phyloP scores from a whole-genome alignment of 1,284 basidiomycete genomes.

The Porogramme epimiltina region DNA sequence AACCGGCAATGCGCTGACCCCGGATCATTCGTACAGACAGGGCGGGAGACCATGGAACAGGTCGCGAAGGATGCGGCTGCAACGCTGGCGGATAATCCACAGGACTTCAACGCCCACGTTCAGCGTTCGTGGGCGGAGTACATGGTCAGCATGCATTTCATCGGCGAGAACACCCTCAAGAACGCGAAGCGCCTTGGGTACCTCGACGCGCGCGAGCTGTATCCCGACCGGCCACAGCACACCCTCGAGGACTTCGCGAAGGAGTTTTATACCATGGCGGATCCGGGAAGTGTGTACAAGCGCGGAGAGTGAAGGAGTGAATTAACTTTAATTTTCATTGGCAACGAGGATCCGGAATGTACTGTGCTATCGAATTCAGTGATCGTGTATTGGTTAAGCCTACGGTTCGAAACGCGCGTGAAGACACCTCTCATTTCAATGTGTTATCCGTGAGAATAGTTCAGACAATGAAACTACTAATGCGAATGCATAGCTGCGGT shows the following conservation, averaged over 20 bases:
- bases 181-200: conserved; percentile 24
- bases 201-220: conserved; percentile 25
- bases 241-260: conserved; percentile 22
- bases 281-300: neutral
- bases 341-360: too few relatives aligned
- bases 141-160: conserved; percentile 15
- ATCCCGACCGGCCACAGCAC: conserved; percentile 19
- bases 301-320: too few relatives aligned
- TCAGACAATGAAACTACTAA: too few relatives aligned
- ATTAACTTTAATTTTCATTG: too few relatives aligned
- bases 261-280: conserved; percentile 11
- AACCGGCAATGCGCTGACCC: conserved; percentile 2
- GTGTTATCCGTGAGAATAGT: too few relatives aligned
- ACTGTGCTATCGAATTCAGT: too few relatives aligned
- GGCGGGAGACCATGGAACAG: neutral
- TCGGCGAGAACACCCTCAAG: conserved; percentile 23
- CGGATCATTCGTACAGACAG: too few relatives aligned
- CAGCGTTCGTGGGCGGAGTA: conserved; percentile 7
- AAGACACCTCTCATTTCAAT: too few relatives aligned
- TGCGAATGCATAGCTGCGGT: too few relatives aligned
- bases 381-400: too few relatives aligned
- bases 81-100: neutral
- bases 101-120: neutral
- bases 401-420: too few relatives aligned
- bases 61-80: neutral